Evolutionary conservation across 2,329 filamentous ascomycete genomes (phyloP).

Genomic region (Acarospora socialis): DNA sequence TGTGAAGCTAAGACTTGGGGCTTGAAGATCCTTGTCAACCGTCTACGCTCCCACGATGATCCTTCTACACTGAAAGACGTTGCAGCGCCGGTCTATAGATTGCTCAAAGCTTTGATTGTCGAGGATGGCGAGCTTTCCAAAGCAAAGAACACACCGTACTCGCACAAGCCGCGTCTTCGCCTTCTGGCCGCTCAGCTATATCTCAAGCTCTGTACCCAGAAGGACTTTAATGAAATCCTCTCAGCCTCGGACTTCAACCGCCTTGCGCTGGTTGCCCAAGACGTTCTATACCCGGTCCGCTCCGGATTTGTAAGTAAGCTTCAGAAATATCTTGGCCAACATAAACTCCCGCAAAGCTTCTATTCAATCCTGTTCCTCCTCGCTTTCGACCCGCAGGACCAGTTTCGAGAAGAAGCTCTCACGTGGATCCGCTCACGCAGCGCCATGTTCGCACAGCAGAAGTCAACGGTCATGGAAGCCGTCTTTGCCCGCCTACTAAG

Average conservation of each 20-base stretch:
- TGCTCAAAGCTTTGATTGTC: constrained; percentile 62
- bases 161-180: constrained; percentile 68
- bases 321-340: constrained; percentile 75
- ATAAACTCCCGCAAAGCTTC: constrained; percentile 58
- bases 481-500: constrained; percentile 73
- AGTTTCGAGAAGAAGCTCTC: constrained; percentile 58
- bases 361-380: constrained; percentile 82
- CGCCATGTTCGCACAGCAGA: constrained; percentile 43
- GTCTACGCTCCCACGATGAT: constrained; percentile 52
- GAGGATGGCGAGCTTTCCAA: constrained; percentile 70
- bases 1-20: constrained; percentile 72
- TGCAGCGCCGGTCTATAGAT: constrained; percentile 57
- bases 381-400: constrained; percentile 71
- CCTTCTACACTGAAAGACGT: constrained; percentile 30
- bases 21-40: constrained; percentile 74
- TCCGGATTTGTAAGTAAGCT: constrained; percentile 68
- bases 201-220: constrained; percentile 69
- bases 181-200: constrained; percentile 66
- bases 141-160: constrained; percentile 55
- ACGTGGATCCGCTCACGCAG: constrained; percentile 83
- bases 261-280: constrained; percentile 69
- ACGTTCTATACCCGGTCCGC: constrained; percentile 59
- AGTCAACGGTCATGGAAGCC: constrained; percentile 55
- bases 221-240: constrained; percentile 62
- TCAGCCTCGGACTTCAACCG: constrained; percentile 63